phyloP scores from a whole-genome alignment of 1,284 basidiomycete species.

The Phylloporus sp. region DNA sequence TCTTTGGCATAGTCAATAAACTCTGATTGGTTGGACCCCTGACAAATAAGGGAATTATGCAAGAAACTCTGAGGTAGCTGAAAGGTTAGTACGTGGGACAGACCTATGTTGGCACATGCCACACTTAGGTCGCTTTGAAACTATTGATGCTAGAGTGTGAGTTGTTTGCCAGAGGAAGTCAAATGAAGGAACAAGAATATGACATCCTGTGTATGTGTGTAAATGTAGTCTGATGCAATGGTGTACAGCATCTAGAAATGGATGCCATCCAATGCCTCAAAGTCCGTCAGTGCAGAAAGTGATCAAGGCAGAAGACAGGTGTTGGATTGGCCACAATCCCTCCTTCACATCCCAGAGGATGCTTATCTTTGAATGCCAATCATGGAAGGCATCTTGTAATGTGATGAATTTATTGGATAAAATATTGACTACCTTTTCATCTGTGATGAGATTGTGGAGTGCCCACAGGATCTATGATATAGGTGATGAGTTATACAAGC shows the following conservation, averaged over 20 bases:
- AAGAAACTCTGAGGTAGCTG: too few relatives aligned
- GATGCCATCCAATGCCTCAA: slow-evolving; percentile 17
- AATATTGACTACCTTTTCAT: slow-evolving; percentile 69
- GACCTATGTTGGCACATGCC: too few relatives aligned
- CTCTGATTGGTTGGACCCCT: too few relatives aligned
- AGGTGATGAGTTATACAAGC: too few relatives aligned
- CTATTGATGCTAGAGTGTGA: too few relatives aligned
- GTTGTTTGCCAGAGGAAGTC: slow-evolving; percentile 3
- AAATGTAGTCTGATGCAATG: slow-evolving; percentile 21
- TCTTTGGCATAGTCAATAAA: too few relatives aligned
- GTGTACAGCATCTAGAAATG: background rate
- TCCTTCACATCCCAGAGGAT: slow-evolving; percentile 81
- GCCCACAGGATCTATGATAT: slow-evolving; percentile 75
- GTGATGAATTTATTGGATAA: slow-evolving; percentile 77
- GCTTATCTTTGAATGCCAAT: slow-evolving; percentile 81
- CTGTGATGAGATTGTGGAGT: slow-evolving; percentile 79
- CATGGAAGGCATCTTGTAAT: slow-evolving; percentile 77
- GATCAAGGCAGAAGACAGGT: slow-evolving; percentile 49
- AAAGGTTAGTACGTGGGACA: too few relatives aligned
- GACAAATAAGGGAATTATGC: too few relatives aligned
- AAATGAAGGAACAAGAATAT: slow-evolving; percentile 1
- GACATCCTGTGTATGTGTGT: background rate
- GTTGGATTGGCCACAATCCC: slow-evolving; percentile 82
- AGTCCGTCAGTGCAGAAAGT: slow-evolving; percentile 34
- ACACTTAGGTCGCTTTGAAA: too few relatives aligned